A percentile compares a stretch with the other conserved stretches of the same genome.
phyloP scores from a whole-genome alignment of 805 yeast genomes.

The Myxozyma mucilagina region DNA sequence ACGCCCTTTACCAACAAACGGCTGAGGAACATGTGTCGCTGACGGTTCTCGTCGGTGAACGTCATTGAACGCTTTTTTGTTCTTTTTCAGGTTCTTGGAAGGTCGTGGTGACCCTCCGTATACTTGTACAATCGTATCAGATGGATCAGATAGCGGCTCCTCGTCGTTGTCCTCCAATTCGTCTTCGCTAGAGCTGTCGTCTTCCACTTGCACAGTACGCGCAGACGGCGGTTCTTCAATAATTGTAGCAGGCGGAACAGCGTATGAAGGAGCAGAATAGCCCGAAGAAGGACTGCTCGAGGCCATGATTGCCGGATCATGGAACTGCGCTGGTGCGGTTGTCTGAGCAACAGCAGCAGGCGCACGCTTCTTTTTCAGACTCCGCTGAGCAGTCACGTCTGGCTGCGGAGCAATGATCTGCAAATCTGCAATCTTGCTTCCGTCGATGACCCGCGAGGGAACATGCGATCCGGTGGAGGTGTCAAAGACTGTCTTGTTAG shows the following conservation, averaged over 20 bases:
- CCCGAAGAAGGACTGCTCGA: background rate
- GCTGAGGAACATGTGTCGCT: slow-evolving; percentile 19
- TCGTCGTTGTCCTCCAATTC: background rate
- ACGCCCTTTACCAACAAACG: slow-evolving; percentile 11
- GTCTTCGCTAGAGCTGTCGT: background rate
- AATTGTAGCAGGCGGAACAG: slow-evolving; percentile 4
- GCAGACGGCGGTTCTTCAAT: background rate
- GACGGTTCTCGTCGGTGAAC: slow-evolving; percentile 20
- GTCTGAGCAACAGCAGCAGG: background rate
- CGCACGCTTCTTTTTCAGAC: slow-evolving; percentile 1
- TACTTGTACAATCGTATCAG: slow-evolving; percentile 1
- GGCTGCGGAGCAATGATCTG: slow-evolving; percentile 38
- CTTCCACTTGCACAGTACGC: background rate
- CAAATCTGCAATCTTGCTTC: slow-evolving; percentile 24
- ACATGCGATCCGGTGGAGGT: slow-evolving; percentile 8
- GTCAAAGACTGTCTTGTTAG: slow-evolving; percentile 16
- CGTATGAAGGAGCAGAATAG: slow-evolving; percentile 6
- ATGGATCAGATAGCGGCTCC: background rate
- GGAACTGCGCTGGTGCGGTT: background rate
- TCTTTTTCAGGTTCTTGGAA: slow-evolving; percentile 4
- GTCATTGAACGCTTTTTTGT: background rate
- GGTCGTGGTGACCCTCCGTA: slow-evolving; percentile 3
- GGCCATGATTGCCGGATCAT: slow-evolving; percentile 30
- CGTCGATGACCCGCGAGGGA: slow-evolving; percentile 25
- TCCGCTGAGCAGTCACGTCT: slow-evolving; percentile 35